Conservation (phyloP, 805 yeast species). For the Candida maesae region DNA sequence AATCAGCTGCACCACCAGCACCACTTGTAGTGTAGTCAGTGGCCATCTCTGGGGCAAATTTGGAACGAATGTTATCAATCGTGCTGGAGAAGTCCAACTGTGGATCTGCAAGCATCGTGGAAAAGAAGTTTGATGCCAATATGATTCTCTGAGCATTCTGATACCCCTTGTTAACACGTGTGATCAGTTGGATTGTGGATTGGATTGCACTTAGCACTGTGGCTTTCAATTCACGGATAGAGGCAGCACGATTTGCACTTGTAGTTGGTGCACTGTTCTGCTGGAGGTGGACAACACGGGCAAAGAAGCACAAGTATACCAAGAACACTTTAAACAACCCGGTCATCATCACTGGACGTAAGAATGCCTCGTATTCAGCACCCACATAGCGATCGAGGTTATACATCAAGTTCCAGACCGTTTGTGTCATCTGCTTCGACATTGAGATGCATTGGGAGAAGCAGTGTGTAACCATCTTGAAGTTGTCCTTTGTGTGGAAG, state of each 20-base stretch:
- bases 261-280: conserved; percentile 3
- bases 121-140: conserved; percentile 15
- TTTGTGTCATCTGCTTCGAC: conserved; percentile 30
- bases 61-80: no score
- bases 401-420: conserved; percentile 30
- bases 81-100: conserved; percentile 19
- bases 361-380: background rate
- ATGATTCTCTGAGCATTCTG: conserved; percentile 19
- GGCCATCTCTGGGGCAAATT: no score
- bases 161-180: conserved; percentile 7
- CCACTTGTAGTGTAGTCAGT: no score
- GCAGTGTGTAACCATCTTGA: conserved; percentile 28
- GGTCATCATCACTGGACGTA: conserved; percentile 3
- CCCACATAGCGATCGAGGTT: conserved; percentile 34
- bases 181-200: conserved; percentile 1
- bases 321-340: background rate
- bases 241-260: background rate
- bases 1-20: no score
- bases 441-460: conserved; percentile 25
- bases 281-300: conserved; percentile 3
- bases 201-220: no score
- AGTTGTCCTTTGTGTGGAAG: conserved; percentile 33
- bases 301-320: background rate
- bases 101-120: conserved; percentile 16
- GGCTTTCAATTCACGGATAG: conserved; percentile 3